Evolutionary conservation across 192 early-diverging fungal genomes (phyloP), one percentile per base, ranked within the genome.

Genomic region (Lobosporangium transversale): DNA sequence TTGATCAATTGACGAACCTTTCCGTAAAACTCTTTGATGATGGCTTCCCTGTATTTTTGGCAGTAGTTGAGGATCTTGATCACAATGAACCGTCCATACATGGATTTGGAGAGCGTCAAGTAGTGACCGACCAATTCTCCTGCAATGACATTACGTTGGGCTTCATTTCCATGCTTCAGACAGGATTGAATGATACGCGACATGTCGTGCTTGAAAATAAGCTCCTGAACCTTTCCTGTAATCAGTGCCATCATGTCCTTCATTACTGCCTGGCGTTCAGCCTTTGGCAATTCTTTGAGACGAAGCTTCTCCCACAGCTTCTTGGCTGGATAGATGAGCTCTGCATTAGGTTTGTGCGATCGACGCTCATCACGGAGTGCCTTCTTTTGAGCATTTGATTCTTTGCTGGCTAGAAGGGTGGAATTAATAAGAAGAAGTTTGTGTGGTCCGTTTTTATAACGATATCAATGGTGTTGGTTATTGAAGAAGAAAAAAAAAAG

Each of bases 201-300:
- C 79, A 94, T 93, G 73, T 98, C 97, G 88, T 96, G 95, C 83
- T 97, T 95, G 81, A 96, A 94, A 69, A 93, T 92, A 37, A 97
- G 78, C 79, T 96, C 94, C 61, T 89, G 85, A 51, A 94, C 90
- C 63, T 89, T 89, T 61, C 96, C 96, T 18, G 79, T 79, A 50
- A 97, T 85, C 40, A 94, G 53, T 10, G 56, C 84, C 95, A 98
- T 94, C 79, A 98, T 90, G 45, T 90, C 76, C 17, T 80, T 81
- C 92, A 98, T 93, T 30, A 90, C 79, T 32, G 57, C 40, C 30
- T 79, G 66, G 31, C 94, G 85, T 66, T 90, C 88, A 32, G 83
- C 84, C 20, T 78, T 79, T n/a, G 82, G 84, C 9, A 94, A 62
- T 49, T 90, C 86, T 73, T 90, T 87, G 53, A 86, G 88, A 49